Percentiles rank a stretch among this genome's conserved stretches.
phyloP scores from a whole-genome alignment of 345 rosid species.

The Mercurialis annua region DNA sequence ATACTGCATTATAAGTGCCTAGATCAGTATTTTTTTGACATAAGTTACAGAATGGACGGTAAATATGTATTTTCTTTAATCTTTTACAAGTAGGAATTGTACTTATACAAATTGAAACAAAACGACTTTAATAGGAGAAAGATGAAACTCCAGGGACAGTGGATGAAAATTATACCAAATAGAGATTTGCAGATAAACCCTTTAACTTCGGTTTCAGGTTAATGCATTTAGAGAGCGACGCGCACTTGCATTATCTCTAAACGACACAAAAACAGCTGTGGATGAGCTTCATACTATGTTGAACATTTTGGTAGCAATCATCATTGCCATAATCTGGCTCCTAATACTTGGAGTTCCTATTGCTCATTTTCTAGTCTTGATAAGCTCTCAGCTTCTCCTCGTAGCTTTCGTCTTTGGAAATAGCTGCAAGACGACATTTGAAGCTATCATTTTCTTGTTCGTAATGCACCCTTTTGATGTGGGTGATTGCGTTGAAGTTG shows the following conservation, averaged over 20 bases:
- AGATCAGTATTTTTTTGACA: too few species aligned
- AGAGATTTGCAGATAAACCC: too few species aligned
- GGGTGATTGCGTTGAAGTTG: slow-evolving; percentile 50
- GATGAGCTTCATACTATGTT: slow-evolving; percentile 51
- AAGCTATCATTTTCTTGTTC: slow-evolving; percentile 51
- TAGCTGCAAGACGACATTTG: slow-evolving; percentile 49
- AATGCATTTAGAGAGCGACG: slow-evolving; percentile 38
- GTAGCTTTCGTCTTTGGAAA: slow-evolving; percentile 47
- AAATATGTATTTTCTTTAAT: too few species aligned
- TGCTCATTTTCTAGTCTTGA: slow-evolving; percentile 42
- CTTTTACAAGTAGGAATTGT: too few species aligned
- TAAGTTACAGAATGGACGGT: too few species aligned
- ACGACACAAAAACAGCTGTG: slow-evolving; percentile 52
- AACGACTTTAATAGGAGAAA: too few species aligned
- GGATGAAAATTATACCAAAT: too few species aligned
- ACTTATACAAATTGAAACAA: too few species aligned
- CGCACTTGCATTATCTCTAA: slow-evolving; percentile 46
- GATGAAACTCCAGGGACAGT: too few species aligned
- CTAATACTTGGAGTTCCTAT: slow-evolving; percentile 47
- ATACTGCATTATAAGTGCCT: too few species aligned
- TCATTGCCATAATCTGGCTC: slow-evolving; percentile 43
- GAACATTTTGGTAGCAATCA: slow-evolving; percentile 30
- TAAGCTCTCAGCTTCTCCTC: slow-evolving; percentile 49
- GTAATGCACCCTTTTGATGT: slow-evolving; percentile 55
- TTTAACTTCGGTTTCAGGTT: slow-evolving; percentile 28